Percentiles rank a stretch among this genome's conserved stretches.
Conservation (phyloP, 2,329 filamentous ascomycete genomes). For the Epichloe scottii region DNA sequence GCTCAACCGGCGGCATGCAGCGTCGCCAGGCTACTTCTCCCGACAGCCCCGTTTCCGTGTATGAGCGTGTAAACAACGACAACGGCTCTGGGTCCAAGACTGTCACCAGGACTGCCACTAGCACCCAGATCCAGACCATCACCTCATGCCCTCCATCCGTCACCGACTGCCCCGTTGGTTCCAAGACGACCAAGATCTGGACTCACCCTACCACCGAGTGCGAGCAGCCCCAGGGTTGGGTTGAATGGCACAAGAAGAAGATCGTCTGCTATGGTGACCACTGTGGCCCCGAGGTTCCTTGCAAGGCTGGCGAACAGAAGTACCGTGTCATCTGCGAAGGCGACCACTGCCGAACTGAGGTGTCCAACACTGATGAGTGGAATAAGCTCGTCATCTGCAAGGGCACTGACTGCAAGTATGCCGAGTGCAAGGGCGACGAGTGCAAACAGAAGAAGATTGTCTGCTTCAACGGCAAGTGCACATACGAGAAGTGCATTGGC, state of each 20-base stretch:
- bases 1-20: constrained; percentile 7
- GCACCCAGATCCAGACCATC: constrained; percentile 16
- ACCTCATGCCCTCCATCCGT: constrained; percentile 16
- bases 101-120: constrained; percentile 16
- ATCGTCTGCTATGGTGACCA: constrained; percentile 23
- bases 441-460: constrained; percentile 19
- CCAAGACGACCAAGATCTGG: constrained; percentile 12
- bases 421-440: constrained; percentile 12
- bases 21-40: not conserved
- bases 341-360: constrained; percentile 16
- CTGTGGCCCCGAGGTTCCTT: constrained; percentile 19
- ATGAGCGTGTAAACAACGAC: not conserved
- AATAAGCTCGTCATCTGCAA: constrained; percentile 19
- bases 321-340: constrained; percentile 21
- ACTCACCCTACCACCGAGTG: constrained; percentile 11
- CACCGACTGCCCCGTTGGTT: constrained; percentile 13
- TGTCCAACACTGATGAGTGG: constrained; percentile 14
- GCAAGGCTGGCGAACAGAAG: constrained; percentile 13
- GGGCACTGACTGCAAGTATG: constrained; percentile 17
- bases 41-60: constrained; percentile 2
- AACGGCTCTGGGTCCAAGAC: not conserved
- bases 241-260: constrained; percentile 18
- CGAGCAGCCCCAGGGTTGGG: constrained; percentile 1
- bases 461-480: constrained; percentile 21
- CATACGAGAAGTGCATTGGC: constrained; percentile 15